phyloP scores from a whole-genome alignment of 345 rosid species.

The Eucalyptus tenuipes region DNA sequence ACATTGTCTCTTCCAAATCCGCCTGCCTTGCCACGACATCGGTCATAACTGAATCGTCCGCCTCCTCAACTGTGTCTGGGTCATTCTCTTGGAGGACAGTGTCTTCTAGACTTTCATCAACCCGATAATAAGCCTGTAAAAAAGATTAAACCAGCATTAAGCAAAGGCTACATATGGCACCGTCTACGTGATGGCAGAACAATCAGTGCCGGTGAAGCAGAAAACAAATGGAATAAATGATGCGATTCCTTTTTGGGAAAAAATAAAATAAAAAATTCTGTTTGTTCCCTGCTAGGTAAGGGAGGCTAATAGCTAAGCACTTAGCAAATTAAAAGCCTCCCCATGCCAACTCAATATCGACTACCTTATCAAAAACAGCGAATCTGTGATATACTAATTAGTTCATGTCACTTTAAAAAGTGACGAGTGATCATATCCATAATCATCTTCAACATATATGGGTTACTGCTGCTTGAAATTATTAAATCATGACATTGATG shows the following conservation, averaged over 20 bases:
- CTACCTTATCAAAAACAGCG: not conserved
- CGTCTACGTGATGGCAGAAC: not conserved
- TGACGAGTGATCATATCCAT: not conserved
- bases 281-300: not conserved
- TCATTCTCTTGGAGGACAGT: not conserved
- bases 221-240: not conserved
- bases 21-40: not conserved
- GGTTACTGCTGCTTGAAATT: not conserved
- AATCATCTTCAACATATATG: not conserved
- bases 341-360: not conserved
- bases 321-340: not conserved
- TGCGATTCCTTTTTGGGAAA: not conserved
- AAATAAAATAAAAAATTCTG: not conserved
- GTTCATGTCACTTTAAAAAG: not conserved
- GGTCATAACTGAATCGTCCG: not conserved
- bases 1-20: not conserved
- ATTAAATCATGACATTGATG: not conserved
- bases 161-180: not conserved
- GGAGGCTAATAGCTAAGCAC: not conserved
- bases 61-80: not conserved
- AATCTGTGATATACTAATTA: not conserved
- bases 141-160: not conserved
- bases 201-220: not conserved
- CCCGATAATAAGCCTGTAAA: slow-evolving; percentile 42
- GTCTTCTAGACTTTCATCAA: slow-evolving; percentile 23